Conservation (phyloP, 108 stramenopile species). For the Pseudonitzschia pungens region DNA sequence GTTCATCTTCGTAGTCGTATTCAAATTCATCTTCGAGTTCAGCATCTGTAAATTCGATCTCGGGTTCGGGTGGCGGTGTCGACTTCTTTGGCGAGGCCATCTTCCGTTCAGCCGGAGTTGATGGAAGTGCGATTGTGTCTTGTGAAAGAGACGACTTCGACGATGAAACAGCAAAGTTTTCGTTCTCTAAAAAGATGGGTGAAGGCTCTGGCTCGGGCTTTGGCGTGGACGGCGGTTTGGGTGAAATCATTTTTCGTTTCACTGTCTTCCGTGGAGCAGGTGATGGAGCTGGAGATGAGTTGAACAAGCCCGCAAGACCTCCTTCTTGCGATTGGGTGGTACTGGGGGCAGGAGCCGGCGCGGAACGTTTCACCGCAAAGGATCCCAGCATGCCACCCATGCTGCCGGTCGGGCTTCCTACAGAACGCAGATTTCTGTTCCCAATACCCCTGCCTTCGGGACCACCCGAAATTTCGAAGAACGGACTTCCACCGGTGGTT, state of each 20-base stretch:
- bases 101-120: not conserved
- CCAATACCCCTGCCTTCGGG: slow-evolving; percentile 1
- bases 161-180: not conserved
- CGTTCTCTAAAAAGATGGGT: slow-evolving; percentile 7
- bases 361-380: not conserved
- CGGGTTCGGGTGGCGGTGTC: not conserved
- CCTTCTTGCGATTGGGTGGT: not conserved
- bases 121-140: not conserved
- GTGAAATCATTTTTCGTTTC: not conserved
- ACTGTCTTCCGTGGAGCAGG: not conserved
- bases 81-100: not conserved
- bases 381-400: slow-evolving; percentile 20
- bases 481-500: not conserved
- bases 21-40: not conserved
- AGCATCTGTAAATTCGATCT: not conserved
- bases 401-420: not conserved
- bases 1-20: not conserved
- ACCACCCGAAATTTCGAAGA: slow-evolving; percentile 12
- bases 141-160: slow-evolving; percentile 16
- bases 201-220: not conserved
- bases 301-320: slow-evolving; percentile 3
- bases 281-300: not conserved
- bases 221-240: not conserved
- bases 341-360: not conserved
- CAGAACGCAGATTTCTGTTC: slow-evolving; percentile 3